Conservation (phyloP, 2,329 filamentous ascomycete species). For the Pestalotiopsis fici region DNA sequence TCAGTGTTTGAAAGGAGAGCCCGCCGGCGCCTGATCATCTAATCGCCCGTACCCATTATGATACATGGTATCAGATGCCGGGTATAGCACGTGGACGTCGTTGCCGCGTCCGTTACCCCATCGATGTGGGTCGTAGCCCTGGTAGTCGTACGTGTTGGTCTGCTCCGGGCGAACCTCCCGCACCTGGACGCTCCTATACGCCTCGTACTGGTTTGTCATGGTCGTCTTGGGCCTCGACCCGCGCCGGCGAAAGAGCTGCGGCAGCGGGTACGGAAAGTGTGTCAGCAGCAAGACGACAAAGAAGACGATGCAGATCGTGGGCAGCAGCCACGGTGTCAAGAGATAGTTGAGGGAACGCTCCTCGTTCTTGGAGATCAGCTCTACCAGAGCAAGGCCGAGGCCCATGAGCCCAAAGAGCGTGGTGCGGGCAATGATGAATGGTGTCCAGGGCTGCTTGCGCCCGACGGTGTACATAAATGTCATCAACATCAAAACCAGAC, state of each 20-base stretch:
- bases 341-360: constrained; percentile 13
- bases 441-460: constrained; percentile 16
- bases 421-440: constrained; percentile 24
- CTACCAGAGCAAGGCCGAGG: constrained; percentile 20
- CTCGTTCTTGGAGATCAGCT: constrained; percentile 16
- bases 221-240: not conserved
- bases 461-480: constrained; percentile 20
- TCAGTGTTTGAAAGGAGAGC: not conserved
- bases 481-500: constrained; percentile 22
- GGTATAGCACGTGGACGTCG: not conserved
- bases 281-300: constrained; percentile 21
- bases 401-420: constrained; percentile 20
- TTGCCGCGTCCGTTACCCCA: not conserved
- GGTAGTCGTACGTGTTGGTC: not conserved
- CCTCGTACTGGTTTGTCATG: not conserved
- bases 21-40: not conserved
- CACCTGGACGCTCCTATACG: constrained; percentile 1
- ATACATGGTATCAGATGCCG: not conserved
- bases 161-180: not conserved
- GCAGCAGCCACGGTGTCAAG: constrained; percentile 23
- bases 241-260: not conserved
- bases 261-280: not conserved
- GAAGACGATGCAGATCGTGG: constrained; percentile 23
- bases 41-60: not conserved
- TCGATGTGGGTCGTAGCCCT: not conserved